These are phyloP conservation scores for Coemansia sp. DNA, from an alignment of 192 early-diverging fungal species.

Conservation along the genomic window DNA sequence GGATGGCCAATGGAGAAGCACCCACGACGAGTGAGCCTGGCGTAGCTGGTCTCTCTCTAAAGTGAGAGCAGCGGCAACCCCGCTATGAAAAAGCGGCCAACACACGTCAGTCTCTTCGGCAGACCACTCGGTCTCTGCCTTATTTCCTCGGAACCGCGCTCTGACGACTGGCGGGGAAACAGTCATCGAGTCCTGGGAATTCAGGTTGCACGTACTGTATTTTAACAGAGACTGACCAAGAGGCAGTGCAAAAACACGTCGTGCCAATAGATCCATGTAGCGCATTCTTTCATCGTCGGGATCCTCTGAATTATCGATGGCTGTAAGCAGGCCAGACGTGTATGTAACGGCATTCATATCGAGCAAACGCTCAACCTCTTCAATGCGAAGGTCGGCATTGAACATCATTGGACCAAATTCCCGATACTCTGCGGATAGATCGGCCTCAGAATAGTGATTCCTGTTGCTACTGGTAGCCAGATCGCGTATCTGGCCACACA, in stretches of 20 bases:
- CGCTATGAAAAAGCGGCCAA: conserved; percentile 91
- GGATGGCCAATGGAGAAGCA: conserved; percentile 66
- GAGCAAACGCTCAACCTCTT: conserved; percentile 36
- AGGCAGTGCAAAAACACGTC: conserved; percentile 65
- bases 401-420: conserved; percentile 28
- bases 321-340: conserved; percentile 3
- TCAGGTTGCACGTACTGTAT: conserved; percentile 60
- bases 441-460: background rate
- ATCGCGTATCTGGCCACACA: conserved; percentile 23
- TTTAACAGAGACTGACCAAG: conserved; percentile 68
- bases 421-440: conserved; percentile 9
- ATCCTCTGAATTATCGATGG: conserved; percentile 7
- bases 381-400: conserved; percentile 38
- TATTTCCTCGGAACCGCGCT: conserved; percentile 67
- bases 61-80: conserved; percentile 74
- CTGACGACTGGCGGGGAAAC: conserved; percentile 60
- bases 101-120: conserved; percentile 43
- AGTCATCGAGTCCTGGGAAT: conserved; percentile 58
- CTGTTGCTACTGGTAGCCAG: background rate
- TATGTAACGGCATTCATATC: background rate
- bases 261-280: conserved; percentile 25
- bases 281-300: conserved; percentile 13
- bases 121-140: conserved; percentile 39
- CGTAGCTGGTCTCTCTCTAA: conserved; percentile 59
- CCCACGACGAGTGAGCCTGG: conserved; percentile 73